Evolutionary conservation across 2,329 filamentous ascomycete species (phyloP), one percentile per base, ranked within the genome.

Genomic region (Alternaria atra): DNA sequence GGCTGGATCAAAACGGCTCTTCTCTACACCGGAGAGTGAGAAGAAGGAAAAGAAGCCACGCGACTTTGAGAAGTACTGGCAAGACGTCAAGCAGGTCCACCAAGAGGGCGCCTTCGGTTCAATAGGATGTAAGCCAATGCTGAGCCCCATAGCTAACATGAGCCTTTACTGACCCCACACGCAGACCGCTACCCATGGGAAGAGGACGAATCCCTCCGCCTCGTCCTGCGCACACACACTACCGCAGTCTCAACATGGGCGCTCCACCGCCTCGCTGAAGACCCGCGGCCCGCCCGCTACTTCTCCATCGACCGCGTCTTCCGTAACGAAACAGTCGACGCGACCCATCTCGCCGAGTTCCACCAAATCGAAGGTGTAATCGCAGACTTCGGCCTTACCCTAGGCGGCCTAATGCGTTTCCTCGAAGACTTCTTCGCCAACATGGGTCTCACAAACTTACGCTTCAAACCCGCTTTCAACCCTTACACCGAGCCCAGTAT

Each of bases 231-330:
- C 73, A 99, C 95, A 58, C 95, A 99, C 82, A 99, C 95, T 4
- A 99, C 95, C 32, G 91, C 95, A 53, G 90, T 97, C 65, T 96
- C 91, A 39, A 91, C 94, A 29, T 92, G 92, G 74, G 93, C 97
- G 84, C 87, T 99, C 67, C 90, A 97, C 82, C 93, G 93, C 76
- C 87, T 99, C 53, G 93, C 95, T 29, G 87, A 90, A 58, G 87
- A 91, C 76, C 93, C 92, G 61, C 90, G 92, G 13, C 91, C 92
- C 5, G 93, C 93, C n/a, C 90, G 94, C 64, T 98, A 97, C 84
- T 99, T 99, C 85, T 97, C 93, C 64, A 99, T 99, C 77, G 95
- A 99, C 81, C 89, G 95, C 55, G 95, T 99, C 63, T 99, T 99
- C 90, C 89, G 93, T 69, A 99, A 99, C 80, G 95, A 99, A 82